These are phyloP conservation scores for Tritrichomonas foetus DNA, from an alignment of 208 protist species.

Conservation along the genomic window DNA sequence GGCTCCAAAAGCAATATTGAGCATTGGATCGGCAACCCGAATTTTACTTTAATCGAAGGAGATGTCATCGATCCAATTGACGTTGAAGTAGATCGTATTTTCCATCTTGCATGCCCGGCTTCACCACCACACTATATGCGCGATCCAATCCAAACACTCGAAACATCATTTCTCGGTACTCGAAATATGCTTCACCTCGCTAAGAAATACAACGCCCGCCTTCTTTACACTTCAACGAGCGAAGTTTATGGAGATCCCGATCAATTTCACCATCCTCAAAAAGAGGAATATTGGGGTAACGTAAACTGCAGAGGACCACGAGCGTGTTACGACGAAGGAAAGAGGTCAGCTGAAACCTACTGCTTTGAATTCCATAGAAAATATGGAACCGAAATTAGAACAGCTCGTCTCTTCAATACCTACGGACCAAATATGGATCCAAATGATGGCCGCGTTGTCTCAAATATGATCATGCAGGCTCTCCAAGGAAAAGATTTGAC, in stretches of 20 bases:
- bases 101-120: slow-evolving; percentile 83
- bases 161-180: slow-evolving; percentile 78
- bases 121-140: slow-evolving; percentile 76
- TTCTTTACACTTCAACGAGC: slow-evolving; percentile 73
- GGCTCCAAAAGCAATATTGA: slow-evolving; percentile 66
- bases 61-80: slow-evolving; percentile 57
- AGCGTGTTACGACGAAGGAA: slow-evolving; percentile 89
- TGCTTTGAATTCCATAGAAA: slow-evolving; percentile 73
- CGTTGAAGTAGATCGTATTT: slow-evolving; percentile 72
- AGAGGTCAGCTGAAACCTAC: slow-evolving; percentile 78
- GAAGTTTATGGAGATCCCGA: slow-evolving; percentile 84
- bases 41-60: slow-evolving; percentile 75
- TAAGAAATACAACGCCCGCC: slow-evolving; percentile 59
- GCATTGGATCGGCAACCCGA: slow-evolving; percentile 62
- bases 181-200: slow-evolving; percentile 79
- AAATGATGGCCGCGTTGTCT: slow-evolving; percentile 82
- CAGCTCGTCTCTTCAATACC: slow-evolving; percentile 89
- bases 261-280: slow-evolving; percentile 70
- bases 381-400: slow-evolving; percentile 57
- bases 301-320: slow-evolving; percentile 65
- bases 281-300: slow-evolving; percentile 72
- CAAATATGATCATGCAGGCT: slow-evolving; percentile 80
- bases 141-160: slow-evolving; percentile 78
- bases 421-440: slow-evolving; percentile 82
- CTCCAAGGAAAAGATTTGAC: slow-evolving; percentile 67